Conservation (phyloP, 148 eudicot genomes). For the Pouteria glomerata region DNA sequence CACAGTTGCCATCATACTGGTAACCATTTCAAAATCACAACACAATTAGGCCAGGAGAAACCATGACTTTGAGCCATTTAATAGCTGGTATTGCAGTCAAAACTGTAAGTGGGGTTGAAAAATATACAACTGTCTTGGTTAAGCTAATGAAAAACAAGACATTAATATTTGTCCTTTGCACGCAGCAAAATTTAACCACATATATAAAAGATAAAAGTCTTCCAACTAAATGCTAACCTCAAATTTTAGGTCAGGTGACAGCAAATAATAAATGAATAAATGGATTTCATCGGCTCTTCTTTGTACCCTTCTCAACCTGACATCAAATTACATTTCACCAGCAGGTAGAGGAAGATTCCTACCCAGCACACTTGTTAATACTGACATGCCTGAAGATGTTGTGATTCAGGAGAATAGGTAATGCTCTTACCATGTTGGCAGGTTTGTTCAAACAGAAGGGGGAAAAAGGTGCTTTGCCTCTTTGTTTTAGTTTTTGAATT, state of each 20-base stretch:
- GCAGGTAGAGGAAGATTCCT: neutral
- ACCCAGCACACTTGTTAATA: neutral
- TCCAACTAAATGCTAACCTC: neutral
- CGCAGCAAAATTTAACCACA: neutral
- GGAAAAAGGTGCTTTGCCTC: neutral
- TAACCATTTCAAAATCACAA: neutral
- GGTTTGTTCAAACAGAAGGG: neutral
- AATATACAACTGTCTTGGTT: neutral
- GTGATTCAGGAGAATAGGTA: neutral
- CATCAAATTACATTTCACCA: neutral
- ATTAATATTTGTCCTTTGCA: neutral
- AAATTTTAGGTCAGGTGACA: neutral
- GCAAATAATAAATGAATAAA: neutral
- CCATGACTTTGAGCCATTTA: slow-evolving; percentile 1
- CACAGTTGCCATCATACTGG: slow-evolving; percentile 96
- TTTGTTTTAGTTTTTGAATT: too few species aligned
- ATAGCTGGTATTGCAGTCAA: neutral
- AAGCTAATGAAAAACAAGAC: slow-evolving; percentile 2
- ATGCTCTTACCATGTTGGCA: neutral
- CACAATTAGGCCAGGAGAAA: neutral
- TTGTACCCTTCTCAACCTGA: neutral
- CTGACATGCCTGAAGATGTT: too few species aligned
- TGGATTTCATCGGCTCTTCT: neutral
- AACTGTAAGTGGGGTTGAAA: neutral
- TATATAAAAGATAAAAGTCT: neutral